Evolutionary conservation across 140 eudicot genomes (phyloP), one percentile per base, ranked within the genome.

Genomic region (Senecio squalidus): DNA sequence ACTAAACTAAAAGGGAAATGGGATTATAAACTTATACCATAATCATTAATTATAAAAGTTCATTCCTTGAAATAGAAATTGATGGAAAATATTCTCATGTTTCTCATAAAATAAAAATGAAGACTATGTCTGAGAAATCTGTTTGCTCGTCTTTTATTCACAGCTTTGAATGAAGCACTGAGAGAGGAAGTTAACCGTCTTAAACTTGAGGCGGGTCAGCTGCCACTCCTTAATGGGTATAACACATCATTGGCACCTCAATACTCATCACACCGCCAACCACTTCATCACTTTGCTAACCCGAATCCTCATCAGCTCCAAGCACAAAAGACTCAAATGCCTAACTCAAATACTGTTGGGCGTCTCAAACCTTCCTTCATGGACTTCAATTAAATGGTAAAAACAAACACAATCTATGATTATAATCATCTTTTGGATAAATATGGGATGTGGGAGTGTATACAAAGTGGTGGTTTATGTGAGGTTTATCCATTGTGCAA

Each of bases 151-250:
- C 5, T 48, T 51, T 58, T 58, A 62, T 41, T 44, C 53, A 48
- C 84, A 89, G 97, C 93, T 60, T 69, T 89, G 59, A 89, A 85
- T 44, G 94, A 90, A 60, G 83, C 94, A 26, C 72, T 90, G 68
- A 82, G 83, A 60, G 85, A 82, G 47, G 97, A 90, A 76, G 84
- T 90, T 29, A 82, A 90, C 44, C 81, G 85, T 41, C 90, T 90
- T 11, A 90, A 83, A 81, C 71, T 75, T 39, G 90, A 86, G 31
- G 84, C 90, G 0, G 94, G 97, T 39, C 87, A 85, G 73, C 65
- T 62, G 4, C 85, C 87, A 45, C 64, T 74, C 6, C 67, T 41
- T 64, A 86, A 79, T 8, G 84, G 83, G 54, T 69, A 46, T 27
- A 83, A 53, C 70, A 50, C 82, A 41, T 74, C 52, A 14, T 48